phyloP scores from a whole-genome alignment of 1,284 basidiomycete species.

The Wolfiporia cocos region DNA sequence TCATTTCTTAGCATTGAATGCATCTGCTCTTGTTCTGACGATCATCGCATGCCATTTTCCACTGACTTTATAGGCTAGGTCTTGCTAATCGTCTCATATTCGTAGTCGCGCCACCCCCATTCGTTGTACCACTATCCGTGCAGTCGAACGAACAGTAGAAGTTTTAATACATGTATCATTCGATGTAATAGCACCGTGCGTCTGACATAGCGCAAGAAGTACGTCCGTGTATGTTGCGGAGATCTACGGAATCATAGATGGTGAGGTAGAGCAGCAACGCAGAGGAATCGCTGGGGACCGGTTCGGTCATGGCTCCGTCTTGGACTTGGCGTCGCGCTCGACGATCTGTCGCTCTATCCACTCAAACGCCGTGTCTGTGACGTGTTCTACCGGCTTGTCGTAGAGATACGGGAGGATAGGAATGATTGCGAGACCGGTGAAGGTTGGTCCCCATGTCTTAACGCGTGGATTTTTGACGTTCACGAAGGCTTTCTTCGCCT shows the following conservation, averaged over 20 bases:
- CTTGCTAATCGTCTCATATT: conserved; percentile 3
- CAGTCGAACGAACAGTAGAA: too few relatives aligned
- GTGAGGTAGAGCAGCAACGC: too few relatives aligned
- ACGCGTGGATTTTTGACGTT: conserved; percentile 59
- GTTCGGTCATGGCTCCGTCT: too few relatives aligned
- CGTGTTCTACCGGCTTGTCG: conserved; percentile 77
- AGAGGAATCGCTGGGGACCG: too few relatives aligned
- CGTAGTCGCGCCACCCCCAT: not conserved
- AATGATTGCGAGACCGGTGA: conserved; percentile 73
- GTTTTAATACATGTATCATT: too few relatives aligned
- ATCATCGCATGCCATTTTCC: conserved; percentile 9
- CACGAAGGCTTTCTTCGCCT: conserved; percentile 71
- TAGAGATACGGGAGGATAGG: conserved; percentile 80
- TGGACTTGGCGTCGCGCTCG: conserved; percentile 1
- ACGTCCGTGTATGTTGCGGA: too few relatives aligned
- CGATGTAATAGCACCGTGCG: too few relatives aligned
- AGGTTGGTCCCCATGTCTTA: conserved; percentile 78
- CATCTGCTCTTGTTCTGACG: conserved; percentile 8
- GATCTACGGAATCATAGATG: too few relatives aligned
- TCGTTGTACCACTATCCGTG: too few relatives aligned
- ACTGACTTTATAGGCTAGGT: conserved; percentile 5
- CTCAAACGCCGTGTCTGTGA: conserved; percentile 56
- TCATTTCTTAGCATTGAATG: conserved; percentile 1
- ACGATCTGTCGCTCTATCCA: conserved; percentile 47
- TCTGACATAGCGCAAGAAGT: too few relatives aligned